These are phyloP conservation scores for Monsonia emarginata DNA, from an alignment of 441 rosid species.

Conservation along the genomic window DNA sequence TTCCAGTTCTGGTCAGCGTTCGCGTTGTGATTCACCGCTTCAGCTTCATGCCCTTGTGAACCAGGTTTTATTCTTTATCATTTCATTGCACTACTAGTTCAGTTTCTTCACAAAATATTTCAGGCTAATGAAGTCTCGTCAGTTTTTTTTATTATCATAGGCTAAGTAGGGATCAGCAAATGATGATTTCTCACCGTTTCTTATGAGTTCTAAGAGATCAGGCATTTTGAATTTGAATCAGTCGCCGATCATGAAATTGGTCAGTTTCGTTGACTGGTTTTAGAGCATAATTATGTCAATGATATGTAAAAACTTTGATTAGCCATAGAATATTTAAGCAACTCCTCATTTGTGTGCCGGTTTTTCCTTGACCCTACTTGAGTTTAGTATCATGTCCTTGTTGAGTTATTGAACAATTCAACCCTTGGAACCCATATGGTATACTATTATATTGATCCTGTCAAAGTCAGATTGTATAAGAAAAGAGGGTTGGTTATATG, in stretches of 20 bases:
- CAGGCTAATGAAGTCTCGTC: neutral
- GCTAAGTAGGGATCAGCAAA: neutral
- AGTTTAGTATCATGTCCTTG: neutral
- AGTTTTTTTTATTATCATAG: neutral
- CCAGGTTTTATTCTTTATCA: constrained; percentile 20
- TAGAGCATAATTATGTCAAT: neutral
- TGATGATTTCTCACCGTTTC: too few relatives aligned
- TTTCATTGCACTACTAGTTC: neutral
- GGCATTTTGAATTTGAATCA: neutral
- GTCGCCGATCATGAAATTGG: neutral
- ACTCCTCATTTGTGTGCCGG: neutral
- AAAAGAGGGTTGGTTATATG: neutral
- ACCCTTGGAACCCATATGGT: neutral
- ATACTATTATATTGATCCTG: too few relatives aligned
- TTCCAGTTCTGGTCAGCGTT: constrained; percentile 23
- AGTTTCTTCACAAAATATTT: neutral
- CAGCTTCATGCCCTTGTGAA: constrained; percentile 17
- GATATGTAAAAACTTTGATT: too few relatives aligned
- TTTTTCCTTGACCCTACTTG: neutral
- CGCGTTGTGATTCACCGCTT: constrained; percentile 14
- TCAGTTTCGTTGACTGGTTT: neutral
- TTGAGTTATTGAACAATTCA: neutral
- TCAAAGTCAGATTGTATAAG: neutral
- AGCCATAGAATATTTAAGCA: neutral
- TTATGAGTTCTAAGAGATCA: too few relatives aligned